These are phyloP conservation scores for Aspergillus glaucus DNA, from an alignment of 2,329 filamentous ascomycete species.

Conservation along the genomic window DNA sequence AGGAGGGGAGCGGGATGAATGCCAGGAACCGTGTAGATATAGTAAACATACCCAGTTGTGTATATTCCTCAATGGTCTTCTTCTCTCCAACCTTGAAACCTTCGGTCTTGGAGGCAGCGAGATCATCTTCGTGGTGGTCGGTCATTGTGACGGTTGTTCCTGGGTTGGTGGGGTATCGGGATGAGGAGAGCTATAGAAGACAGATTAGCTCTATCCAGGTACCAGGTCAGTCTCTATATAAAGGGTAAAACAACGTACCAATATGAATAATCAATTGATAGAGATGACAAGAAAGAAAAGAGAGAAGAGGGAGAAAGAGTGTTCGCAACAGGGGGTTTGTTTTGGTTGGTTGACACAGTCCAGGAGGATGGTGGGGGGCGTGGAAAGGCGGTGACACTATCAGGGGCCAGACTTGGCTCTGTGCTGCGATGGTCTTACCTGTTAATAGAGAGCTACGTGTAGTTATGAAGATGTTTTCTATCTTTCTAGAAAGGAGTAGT, in stretches of 20 bases:
- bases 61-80: conserved; percentile 93
- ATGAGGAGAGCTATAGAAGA: too few relatives aligned
- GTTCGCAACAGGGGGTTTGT: conserved; percentile 3
- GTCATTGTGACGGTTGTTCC: conserved; percentile 49
- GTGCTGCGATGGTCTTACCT: not conserved
- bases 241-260: too few relatives aligned
- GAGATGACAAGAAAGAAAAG: too few relatives aligned
- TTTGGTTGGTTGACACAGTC: conserved; percentile 2
- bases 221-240: too few relatives aligned
- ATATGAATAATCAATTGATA: too few relatives aligned
- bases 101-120: conserved; percentile 78
- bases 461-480: too few relatives aligned
- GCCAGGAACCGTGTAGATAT: not conserved
- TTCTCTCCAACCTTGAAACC: conserved; percentile 99
- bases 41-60: conserved; percentile 70
- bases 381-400: not conserved
- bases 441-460: too few relatives aligned
- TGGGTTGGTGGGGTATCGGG: not conserved
- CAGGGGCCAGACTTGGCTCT: not conserved
- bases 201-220: too few relatives aligned
- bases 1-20: not conserved
- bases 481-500: too few relatives aligned
- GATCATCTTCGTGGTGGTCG: conserved; percentile 69
- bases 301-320: too few relatives aligned
- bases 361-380: conserved; percentile 1